A percentile compares a stretch with the other conserved stretches of the same genome.
Evolutionary conservation across 805 yeast species (phyloP).

Genomic region (Zygosaccharomyces kombuchaensis): DNA sequence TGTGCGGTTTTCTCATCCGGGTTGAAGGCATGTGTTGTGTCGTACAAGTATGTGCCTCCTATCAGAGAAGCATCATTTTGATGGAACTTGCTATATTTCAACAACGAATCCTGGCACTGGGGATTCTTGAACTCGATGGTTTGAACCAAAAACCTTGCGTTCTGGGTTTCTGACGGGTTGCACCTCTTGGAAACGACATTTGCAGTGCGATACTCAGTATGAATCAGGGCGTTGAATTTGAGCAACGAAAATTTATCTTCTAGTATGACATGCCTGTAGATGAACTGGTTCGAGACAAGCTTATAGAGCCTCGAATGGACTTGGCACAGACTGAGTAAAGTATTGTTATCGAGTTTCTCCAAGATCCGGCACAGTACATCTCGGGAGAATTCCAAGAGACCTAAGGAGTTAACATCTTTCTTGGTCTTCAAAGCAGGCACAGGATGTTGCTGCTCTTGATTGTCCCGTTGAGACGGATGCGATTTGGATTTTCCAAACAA

Average conservation of each 20-base stretch:
- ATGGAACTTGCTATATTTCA: constrained; percentile 32
- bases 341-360: constrained; percentile 21
- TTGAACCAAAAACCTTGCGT: constrained; percentile 27
- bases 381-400: constrained; percentile 23
- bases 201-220: constrained; percentile 27
- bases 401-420: not conserved
- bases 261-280: constrained; percentile 28
- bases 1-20: constrained; percentile 8
- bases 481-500: constrained; percentile 27
- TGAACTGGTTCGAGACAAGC: constrained; percentile 23
- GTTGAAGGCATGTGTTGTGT: constrained; percentile 4
- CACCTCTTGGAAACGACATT: constrained; percentile 10
- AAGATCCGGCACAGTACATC: constrained; percentile 26
- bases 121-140: constrained; percentile 31
- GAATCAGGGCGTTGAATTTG: constrained; percentile 31
- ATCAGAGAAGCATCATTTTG: constrained; percentile 19
- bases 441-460: not conserved
- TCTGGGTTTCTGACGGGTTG: constrained; percentile 14
- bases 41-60: constrained; percentile 26
- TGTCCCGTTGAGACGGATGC: not conserved
- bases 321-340: constrained; percentile 22
- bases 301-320: constrained; percentile 25
- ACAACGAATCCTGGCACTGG: constrained; percentile 32
- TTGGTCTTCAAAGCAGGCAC: not conserved
- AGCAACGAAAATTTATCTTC: constrained; percentile 26